A percentile compares a stretch with the other conserved stretches of the same genome.
Conservation (phyloP, 169 alveolate genomes). For the Babesia caballi region DNA sequence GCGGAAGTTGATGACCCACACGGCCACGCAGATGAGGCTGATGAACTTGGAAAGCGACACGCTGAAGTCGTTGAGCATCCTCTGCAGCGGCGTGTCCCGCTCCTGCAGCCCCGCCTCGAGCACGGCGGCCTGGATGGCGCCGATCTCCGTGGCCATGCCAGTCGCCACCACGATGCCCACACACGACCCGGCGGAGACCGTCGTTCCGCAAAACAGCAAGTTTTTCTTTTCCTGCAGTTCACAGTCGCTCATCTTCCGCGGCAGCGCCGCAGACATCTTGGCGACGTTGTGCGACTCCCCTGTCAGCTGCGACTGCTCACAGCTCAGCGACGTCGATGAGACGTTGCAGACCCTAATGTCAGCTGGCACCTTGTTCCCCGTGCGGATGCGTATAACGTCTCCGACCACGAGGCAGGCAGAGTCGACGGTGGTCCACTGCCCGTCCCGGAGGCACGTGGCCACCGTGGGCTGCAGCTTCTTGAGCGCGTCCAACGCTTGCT, state of each 20-base stretch:
- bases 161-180: slow-evolving; percentile 91
- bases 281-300: slow-evolving; percentile 94
- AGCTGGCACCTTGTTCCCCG: slow-evolving; percentile 98
- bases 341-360: slow-evolving; percentile 92
- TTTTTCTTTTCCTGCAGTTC: slow-evolving; percentile 84
- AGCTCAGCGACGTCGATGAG: slow-evolving; percentile 89
- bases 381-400: slow-evolving; percentile 92
- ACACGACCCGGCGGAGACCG: slow-evolving; percentile 91
- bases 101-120: slow-evolving; percentile 92
- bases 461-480: slow-evolving; percentile 91
- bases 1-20: slow-evolving; percentile 94
- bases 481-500: slow-evolving; percentile 94
- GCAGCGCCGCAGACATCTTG: slow-evolving; percentile 76
- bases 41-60: slow-evolving; percentile 89
- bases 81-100: slow-evolving; percentile 93
- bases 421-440: slow-evolving; percentile 88
- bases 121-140: slow-evolving; percentile 93
- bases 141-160: slow-evolving; percentile 99
- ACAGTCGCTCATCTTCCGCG: slow-evolving; percentile 59
- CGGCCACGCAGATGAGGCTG: slow-evolving; percentile 87
- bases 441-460: slow-evolving; percentile 90
- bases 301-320: slow-evolving; percentile 93
- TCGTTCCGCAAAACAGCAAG: slow-evolving; percentile 92
- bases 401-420: slow-evolving; percentile 95
- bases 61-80: slow-evolving; percentile 94